phyloP scores from a whole-genome alignment of 495 filamentous ascomycete genomes.

The Cercophora newfieldiana region DNA sequence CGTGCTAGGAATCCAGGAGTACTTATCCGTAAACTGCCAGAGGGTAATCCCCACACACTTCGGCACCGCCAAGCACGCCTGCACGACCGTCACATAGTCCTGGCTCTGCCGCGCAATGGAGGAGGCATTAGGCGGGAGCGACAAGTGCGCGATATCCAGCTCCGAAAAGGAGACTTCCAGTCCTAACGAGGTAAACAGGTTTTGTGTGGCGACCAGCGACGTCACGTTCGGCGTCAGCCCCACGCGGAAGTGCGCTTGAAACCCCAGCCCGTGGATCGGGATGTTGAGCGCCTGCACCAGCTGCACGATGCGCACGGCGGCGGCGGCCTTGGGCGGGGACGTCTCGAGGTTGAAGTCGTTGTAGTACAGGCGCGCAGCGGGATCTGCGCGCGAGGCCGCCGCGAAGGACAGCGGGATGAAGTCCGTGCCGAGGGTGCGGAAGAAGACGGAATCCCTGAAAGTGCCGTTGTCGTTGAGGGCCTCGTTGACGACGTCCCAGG shows the following conservation, averaged over 20 bases:
- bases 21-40: conserved; percentile 64
- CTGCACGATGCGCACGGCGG: conserved; percentile 46
- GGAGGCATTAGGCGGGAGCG: conserved; percentile 34
- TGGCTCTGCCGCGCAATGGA: conserved; percentile 49
- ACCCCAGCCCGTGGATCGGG: conserved; percentile 59
- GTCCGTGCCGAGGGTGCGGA: conserved; percentile 38
- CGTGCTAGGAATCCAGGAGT: conserved; percentile 49
- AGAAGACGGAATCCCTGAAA: conserved; percentile 40
- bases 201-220: conserved; percentile 36
- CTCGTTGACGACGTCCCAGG: conserved; percentile 58
- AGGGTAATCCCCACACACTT: conserved; percentile 61
- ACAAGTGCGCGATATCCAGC: conserved; percentile 54
- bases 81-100: conserved; percentile 53
- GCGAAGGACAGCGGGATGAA: conserved; percentile 49
- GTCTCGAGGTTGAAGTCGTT: conserved; percentile 66
- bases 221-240: conserved; percentile 42
- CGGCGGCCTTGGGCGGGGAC: conserved; percentile 46
- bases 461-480: conserved; percentile 49
- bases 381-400: conserved; percentile 39
- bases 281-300: conserved; percentile 43
- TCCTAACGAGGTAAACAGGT: conserved; percentile 42
- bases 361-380: conserved; percentile 52
- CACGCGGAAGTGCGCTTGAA: conserved; percentile 59
- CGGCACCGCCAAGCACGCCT: conserved; percentile 51
- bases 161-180: conserved; percentile 60